Evolutionary conservation across 805 yeast genomes (phyloP).

Genomic region (Diddensiella santjacobensis): DNA sequence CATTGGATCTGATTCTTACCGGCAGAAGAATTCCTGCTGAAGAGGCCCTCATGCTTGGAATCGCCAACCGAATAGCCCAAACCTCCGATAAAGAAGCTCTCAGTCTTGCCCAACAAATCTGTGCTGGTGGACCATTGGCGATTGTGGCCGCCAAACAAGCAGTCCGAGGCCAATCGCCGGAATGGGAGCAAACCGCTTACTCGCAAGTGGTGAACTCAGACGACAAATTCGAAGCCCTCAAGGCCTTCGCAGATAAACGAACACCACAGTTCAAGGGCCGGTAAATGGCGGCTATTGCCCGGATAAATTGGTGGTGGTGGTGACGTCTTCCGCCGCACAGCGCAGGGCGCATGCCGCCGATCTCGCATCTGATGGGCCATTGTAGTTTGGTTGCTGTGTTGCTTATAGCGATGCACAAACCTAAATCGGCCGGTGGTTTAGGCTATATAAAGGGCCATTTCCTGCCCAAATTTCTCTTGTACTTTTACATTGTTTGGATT

Average conservation of each 20-base stretch:
- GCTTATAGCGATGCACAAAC: too few relatives aligned
- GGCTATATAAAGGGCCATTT: too few relatives aligned
- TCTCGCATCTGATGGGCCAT: too few relatives aligned
- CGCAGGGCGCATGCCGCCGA: too few relatives aligned
- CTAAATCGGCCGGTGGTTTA: too few relatives aligned
- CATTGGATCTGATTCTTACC: constrained; percentile 40
- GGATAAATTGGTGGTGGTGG: background rate
- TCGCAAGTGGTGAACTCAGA: constrained; percentile 26
- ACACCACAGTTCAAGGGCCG: constrained; percentile 30
- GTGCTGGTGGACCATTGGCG: constrained; percentile 32
- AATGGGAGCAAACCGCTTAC: constrained; percentile 28
- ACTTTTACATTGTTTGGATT: too few relatives aligned
- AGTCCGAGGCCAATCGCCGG: constrained; percentile 26
- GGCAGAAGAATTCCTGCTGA: constrained; percentile 37
- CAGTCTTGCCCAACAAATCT: constrained; percentile 25
- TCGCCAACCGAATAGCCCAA: constrained; percentile 31
- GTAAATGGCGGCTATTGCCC: background rate
- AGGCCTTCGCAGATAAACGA: constrained; percentile 38
- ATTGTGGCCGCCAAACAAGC: constrained; percentile 30
- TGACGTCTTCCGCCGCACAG: background rate
- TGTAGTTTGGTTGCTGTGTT: too few relatives aligned
- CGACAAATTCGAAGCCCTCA: constrained; percentile 39
- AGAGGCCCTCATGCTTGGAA: constrained; percentile 38
- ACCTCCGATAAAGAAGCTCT: constrained; percentile 26
- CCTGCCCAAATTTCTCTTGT: too few relatives aligned